Base-by-base conservation (phyloP, 768 basidiomycete genomes). In the Boletales sp. region DNA sequence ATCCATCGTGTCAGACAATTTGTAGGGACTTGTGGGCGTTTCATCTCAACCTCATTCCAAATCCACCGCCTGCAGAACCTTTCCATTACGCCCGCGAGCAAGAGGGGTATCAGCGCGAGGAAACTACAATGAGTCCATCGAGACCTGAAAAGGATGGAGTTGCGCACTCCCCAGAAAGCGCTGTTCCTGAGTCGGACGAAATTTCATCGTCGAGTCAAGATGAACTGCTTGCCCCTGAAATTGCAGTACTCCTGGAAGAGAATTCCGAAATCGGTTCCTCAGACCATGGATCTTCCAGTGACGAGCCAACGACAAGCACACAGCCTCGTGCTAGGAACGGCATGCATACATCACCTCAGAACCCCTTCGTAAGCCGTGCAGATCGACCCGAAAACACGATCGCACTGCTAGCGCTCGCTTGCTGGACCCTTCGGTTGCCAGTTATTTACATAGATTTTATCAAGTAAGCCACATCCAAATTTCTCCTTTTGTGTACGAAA, bases 1-100 rank as follows among this genome's bases (percentile, higher is more conserved):
- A 17, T 53, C 42, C 12, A 57, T 37, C 21, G 43, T 40, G 17
- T 13, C 48, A 93, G 90, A 68, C 77, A 19, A 68, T 90, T 28
- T 92, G 88, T 62, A 77, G 83, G 57, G 90, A 93, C 59, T 50
- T 89, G n/a, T 93, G 90, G 91, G 78, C 81, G 1, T 70, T 90
- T 4, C 77, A 90, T 66, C 71, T 93, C n/a, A 72, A 72, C 39
- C 70, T 86, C 15, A 69, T 89, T 14, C 79, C 81, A 8, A 69
- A 73, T 36, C 82, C 82, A 10, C 82, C 81, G 0, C 75, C 80
- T 10, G 69, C 82, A 13, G 88, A 88, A 57, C 81, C 86, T 10
- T 74, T 79, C 53, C 60, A 75, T 36, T 68, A 77, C 57, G 56
- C 69, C n/a, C 74, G 75, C 49, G 75, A 73, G 32, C 73, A 69